Evolutionary conservation across 352 stramenopile species (phyloP).

Genomic region (Globisporangium megalacanthum): DNA sequence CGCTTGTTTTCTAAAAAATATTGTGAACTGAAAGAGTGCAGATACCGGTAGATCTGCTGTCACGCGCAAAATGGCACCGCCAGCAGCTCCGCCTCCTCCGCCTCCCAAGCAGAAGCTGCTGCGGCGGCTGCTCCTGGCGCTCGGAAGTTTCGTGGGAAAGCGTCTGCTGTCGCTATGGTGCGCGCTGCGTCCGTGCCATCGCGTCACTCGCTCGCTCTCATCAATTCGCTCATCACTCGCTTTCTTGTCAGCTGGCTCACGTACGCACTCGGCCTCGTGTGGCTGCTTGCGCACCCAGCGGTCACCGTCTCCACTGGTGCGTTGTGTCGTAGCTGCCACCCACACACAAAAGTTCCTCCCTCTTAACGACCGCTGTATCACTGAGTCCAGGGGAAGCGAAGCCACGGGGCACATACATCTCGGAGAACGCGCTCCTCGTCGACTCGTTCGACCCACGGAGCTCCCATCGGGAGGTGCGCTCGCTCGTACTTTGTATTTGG

Average conservation of each 20-base stretch:
- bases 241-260: conserved; percentile 47
- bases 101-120: conserved; percentile 10
- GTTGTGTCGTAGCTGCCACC: neutral
- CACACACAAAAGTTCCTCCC: neutral
- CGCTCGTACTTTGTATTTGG: neutral
- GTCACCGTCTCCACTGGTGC: conserved; percentile 73
- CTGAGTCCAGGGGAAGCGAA: conserved; percentile 54
- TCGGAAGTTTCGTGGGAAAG: conserved; percentile 6
- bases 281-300: conserved; percentile 70
- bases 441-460: conserved; percentile 55
- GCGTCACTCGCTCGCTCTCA: neutral
- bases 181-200: neutral
- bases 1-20: no score
- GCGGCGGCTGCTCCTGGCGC: conserved; percentile 5
- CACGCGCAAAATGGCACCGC: no score
- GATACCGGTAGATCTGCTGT: no score
- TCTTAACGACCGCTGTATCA: neutral
- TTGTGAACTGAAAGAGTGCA: no score
- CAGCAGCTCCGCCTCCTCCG: neutral
- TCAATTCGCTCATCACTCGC: neutral
- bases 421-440: conserved; percentile 83
- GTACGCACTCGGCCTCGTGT: conserved; percentile 64
- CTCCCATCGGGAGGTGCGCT: conserved; percentile 27
- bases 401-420: conserved; percentile 83
- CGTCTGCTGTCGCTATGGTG: conserved; percentile 11